Conservation (phyloP, 108 stramenopile genomes). For the Fragilariopsis cylindrus region DNA sequence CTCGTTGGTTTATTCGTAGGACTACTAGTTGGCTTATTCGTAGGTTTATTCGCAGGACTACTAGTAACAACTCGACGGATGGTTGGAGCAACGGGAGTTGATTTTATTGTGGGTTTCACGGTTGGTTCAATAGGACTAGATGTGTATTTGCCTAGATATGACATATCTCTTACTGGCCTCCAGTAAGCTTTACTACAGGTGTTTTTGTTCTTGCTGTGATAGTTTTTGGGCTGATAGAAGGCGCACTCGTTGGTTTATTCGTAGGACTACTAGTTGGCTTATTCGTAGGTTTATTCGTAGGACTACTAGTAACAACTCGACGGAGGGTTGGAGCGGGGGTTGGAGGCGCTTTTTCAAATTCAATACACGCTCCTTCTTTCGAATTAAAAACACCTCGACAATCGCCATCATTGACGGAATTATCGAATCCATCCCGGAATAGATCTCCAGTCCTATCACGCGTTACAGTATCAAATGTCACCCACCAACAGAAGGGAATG, state of each 20-base stretch:
- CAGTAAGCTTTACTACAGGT: background rate
- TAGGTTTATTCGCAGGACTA: background rate
- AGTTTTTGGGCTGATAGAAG: background rate
- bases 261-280: background rate
- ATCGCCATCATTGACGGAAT: background rate
- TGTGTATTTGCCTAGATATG: too few species aligned
- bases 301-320: background rate
- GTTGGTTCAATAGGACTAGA: background rate
- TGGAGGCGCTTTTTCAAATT: conserved; percentile 3
- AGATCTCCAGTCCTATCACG: background rate
- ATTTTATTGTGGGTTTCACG: background rate
- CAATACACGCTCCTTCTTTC: background rate
- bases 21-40: background rate
- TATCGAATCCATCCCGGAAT: conserved; percentile 5
- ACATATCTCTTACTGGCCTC: background rate
- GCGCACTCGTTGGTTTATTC: background rate
- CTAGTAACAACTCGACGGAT: background rate
- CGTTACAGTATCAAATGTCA: background rate
- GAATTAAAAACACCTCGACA: conserved; percentile 6
- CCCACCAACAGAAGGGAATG: too few species aligned
- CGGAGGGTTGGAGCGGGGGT: background rate
- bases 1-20: background rate
- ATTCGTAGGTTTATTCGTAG: background rate
- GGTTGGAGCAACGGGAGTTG: background rate
- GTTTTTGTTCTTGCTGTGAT: background rate